Percentiles rank a stretch among this genome's conserved stretches.
phyloP scores from a whole-genome alignment of 2,329 filamentous ascomycete genomes.

The Trichophyton verrucosum region DNA sequence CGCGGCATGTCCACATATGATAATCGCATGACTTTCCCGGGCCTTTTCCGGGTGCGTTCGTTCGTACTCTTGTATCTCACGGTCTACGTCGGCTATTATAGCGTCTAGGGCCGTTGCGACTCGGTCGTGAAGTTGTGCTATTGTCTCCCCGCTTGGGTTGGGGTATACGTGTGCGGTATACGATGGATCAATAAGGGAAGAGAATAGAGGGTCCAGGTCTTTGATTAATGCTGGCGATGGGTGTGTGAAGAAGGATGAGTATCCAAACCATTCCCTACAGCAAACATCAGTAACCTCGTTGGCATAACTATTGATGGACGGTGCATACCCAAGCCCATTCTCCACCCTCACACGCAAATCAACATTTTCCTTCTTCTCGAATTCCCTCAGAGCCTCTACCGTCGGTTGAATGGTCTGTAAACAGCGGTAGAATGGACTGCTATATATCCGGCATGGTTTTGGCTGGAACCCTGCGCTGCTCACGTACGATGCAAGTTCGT shows the following conservation, averaged over 20 bases:
- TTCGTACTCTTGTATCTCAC: conserved; percentile 31
- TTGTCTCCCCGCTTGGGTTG: conserved; percentile 62
- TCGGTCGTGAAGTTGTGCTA: conserved; percentile 67
- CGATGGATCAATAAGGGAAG: conserved; percentile 34
- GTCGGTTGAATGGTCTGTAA: conserved; percentile 68
- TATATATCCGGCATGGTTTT: conserved; percentile 52
- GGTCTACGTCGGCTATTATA: conserved; percentile 62
- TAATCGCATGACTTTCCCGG: conserved; percentile 43
- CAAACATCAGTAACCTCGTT: neutral
- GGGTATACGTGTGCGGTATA: conserved; percentile 57
- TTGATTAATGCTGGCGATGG: conserved; percentile 58
- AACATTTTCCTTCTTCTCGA: conserved; percentile 22
- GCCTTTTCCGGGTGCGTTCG: conserved; percentile 47
- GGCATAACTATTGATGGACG: neutral
- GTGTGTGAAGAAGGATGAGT: conserved; percentile 66
- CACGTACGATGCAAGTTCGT: conserved; percentile 51
- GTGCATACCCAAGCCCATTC: conserved; percentile 39
- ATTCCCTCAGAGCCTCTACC: conserved; percentile 31
- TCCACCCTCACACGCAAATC: conserved; percentile 37
- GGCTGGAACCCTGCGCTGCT: conserved; percentile 21
- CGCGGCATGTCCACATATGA: conserved; percentile 84
- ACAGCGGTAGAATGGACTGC: conserved; percentile 76
- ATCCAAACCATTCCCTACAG: conserved; percentile 77
- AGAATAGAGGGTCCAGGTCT: conserved; percentile 55
- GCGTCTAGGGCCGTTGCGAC: conserved; percentile 56